Evolutionary conservation across 768 basidiomycete genomes (phyloP), one percentile per base, ranked within the genome.

Genomic region (Leucocoprinus leucothites): DNA sequence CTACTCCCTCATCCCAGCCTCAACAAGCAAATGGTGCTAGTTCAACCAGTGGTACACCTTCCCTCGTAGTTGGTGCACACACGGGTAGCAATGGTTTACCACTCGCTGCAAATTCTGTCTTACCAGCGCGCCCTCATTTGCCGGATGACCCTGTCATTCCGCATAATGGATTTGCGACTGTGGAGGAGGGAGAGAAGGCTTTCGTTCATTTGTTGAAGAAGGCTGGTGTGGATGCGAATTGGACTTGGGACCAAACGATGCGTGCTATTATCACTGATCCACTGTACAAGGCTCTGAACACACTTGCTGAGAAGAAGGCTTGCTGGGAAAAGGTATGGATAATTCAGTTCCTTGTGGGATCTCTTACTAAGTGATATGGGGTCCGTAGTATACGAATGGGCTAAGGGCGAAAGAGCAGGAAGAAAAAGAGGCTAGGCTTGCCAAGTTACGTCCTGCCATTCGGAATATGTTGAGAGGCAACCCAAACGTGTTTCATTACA

Each of bases 221-320:
- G 72, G 88, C 91, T 44, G 91, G 91, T 28, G 89, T 98, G 41
- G 91, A 93, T 70, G 85, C 89, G 43, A 86, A 81, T 60, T 98
- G 92, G 91, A 93, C 93, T 34, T 99, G 97, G 97, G 97, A 99
- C 69, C 86, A 91, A 74, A 94, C 94, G 50, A 97, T 98, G 91
- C 83, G 95, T 67, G 89, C 92, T 63, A 94, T 97, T 70, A 96
- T 99, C 71, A 98, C 94, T 63, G 96, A 98, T 76, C 96, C 97
- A 42, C 71, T 97, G 60, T 99, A 98, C 75, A 95, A 93, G 74
- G 89, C 94, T 42, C 78, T 99, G 57, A 90, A 89, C 66, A 93
- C 89, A 43, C 79, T 98, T 46, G 93, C 93, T 14, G 94, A 99
- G 73, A 95, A 94, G 75, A 98, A 97, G 74, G 76, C 85, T 52